A percentile compares a stretch with the other conserved stretches of the same genome.
Conservation (phyloP, 2,329 filamentous ascomycete species). For the Botrytis tulipae region DNA sequence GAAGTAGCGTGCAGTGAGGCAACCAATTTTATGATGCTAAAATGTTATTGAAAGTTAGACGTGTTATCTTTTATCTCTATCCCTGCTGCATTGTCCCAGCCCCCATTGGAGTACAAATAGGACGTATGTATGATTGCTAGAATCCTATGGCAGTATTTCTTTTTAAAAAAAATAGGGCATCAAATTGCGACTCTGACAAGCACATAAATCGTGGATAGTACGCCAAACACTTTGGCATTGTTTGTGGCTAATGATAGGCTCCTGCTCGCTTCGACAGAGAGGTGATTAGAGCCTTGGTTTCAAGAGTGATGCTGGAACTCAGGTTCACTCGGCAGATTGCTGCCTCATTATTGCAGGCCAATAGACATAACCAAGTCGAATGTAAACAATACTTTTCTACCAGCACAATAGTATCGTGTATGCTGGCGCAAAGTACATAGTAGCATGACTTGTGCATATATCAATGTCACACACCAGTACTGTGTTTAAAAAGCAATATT, state of each 20-base stretch:
- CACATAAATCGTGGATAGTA: not conserved
- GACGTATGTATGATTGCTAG: not conserved
- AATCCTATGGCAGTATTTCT: not conserved
- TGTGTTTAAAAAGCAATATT: not conserved
- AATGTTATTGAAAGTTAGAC: not conserved
- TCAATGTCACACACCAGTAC: not conserved
- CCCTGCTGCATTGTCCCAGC: not conserved
- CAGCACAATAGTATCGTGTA: not conserved
- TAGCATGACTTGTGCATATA: not conserved
- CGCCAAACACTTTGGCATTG: not conserved
- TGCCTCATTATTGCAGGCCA: not conserved
- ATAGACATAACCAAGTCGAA: not conserved
- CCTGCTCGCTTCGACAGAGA: not conserved
- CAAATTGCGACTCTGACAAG: not conserved
- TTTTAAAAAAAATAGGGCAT: not conserved
- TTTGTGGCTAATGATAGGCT: not conserved
- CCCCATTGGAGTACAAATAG: not conserved
- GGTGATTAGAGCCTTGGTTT: not conserved
- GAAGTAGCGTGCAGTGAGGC: not conserved
- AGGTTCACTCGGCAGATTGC: not conserved
- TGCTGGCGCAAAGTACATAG: not conserved
- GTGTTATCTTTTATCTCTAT: not conserved
- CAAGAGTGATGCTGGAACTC: not conserved
- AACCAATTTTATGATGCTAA: not conserved
- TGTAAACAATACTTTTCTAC: not conserved